Evolutionary conservation across 495 filamentous ascomycete species (phyloP), one percentile per base, ranked within the genome.

Genomic region (Opeltia flavorubescens): DNA sequence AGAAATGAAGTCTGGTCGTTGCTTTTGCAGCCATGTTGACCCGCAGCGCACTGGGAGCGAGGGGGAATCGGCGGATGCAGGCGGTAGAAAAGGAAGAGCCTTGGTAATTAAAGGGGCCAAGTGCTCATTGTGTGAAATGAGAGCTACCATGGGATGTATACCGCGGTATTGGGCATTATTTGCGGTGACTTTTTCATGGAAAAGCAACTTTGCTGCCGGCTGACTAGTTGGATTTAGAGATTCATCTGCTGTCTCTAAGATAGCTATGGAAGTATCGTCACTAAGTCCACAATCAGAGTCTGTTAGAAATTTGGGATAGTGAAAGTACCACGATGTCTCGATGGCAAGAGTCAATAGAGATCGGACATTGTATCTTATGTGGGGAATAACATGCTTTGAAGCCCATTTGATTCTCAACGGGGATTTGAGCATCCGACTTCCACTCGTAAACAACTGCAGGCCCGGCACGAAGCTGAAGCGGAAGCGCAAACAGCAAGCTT

Each of bases 211-310:
- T 76, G 30, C 35, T 34, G 43, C 72, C 21, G 6, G 15, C 9
- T 60, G 57, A 25, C 50, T 47, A 15, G 56, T 47, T 2, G 57
- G 47, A 5, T 56, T 25, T 4, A 23, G 23, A 9, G 45, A 46
- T 41, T 46, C 54, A 4, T 55, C 29, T 31, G 69, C 60, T 45
- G 75, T 84, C 48, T 85, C 72, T 12, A 96, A 70, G 38, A 98
- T 63, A 18, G 89, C 84, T 5, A 98, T 87, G 34, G 84, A 89
- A 1, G 89, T 94, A 66, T 98, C 91, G 63, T 98, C 91, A 69
- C 86, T 80, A 49, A 36, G 35, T 4, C 17, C 0, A 8, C 5
- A 36, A 36, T 34, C 21, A 45, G 36, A 45, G 46, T 17, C 18
- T n/a, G 0, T 17, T n/a, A 7, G 29, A 31, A 30, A 64, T 50